Evolutionary conservation across 75 land plant species (phyloP).

Genomic region (Picea sitchensis): DNA sequence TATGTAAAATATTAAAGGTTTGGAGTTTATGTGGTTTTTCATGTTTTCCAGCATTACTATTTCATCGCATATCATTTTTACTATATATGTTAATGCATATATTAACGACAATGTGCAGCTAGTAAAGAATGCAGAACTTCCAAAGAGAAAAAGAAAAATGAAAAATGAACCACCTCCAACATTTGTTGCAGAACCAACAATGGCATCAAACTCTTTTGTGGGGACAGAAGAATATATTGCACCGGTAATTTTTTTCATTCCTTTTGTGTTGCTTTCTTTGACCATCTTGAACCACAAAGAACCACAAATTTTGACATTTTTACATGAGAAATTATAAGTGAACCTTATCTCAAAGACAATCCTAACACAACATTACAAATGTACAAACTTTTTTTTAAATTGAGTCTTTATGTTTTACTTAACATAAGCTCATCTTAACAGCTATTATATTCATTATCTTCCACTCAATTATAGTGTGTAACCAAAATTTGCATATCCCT

Average conservation of each 20-base stretch:
- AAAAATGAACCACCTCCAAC: constrained; percentile 58
- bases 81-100: background rate
- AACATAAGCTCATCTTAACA: background rate
- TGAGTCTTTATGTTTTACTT: background rate
- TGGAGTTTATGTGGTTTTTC: background rate
- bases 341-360: background rate
- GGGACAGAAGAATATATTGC: constrained; percentile 99
- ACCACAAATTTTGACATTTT: background rate
- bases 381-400: background rate
- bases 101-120: constrained; percentile 37
- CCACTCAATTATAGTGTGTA: background rate
- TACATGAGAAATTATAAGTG: background rate
- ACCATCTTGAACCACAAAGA: background rate
- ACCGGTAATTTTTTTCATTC: constrained; percentile 53
- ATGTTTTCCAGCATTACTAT: background rate
- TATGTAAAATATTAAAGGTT: background rate
- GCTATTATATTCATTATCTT: background rate
- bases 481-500: too few relatives aligned
- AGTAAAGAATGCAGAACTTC: constrained; percentile 31
- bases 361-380: background rate
- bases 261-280: background rate
- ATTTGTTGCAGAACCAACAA: constrained; percentile 80
- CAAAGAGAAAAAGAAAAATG: constrained; percentile 39
- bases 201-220: constrained; percentile 92
- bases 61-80: background rate